Base-by-base conservation (phyloP, 2,329 filamentous ascomycete genomes). In the Fusarium buxicola region DNA sequence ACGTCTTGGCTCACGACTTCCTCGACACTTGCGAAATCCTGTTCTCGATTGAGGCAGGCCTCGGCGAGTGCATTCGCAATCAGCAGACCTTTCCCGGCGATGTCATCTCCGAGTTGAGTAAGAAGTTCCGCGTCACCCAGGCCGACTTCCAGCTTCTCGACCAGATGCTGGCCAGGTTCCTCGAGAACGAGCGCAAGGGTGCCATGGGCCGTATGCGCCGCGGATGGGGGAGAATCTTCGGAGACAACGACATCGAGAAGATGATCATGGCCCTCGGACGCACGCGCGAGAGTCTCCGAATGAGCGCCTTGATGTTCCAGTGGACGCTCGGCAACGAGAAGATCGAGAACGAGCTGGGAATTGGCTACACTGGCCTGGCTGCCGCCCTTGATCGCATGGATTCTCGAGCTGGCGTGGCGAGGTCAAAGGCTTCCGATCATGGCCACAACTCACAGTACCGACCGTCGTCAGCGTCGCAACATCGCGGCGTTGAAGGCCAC, bases 41-140 rank as follows among this genome's bases (percentile, higher is more conserved):
- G 36, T 89, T 87, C 80, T 84, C 86, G n/a, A 87, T 91, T 60
- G 87, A 90, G 73, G 83, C 86, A 18, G 89, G 89, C 6, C 80
- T 91, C 49, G 74, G 77, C n/a, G 83, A 87, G 66, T 82, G 80
- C 39, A 74, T 79, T 27, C 79, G 80, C 35, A 80, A 79, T 16
- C 76, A 78, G 13, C 83, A 85, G 63, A 76, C 80, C 13, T 81
- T 90, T 15, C 86, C 88, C 0, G 68, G 75, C 5, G 87, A 90
- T 52, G 84, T 90, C 73, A 79, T 85, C 27, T 76, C 80, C n/a
- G 88, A 90, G 73, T 79, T 91, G 41, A 85, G 86, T 67, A 84
- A 83, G 73, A 88, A 88, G 66, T 87, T 91, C 69, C 81, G 83
- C 31, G 80, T 84, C 21, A 84, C 86, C 10, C 81, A 86, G 65